Percentiles rank a stretch among this genome's conserved stretches.
phyloP scores from a whole-genome alignment of 495 filamentous ascomycete species.

The Rhizodiscina lignyota region DNA sequence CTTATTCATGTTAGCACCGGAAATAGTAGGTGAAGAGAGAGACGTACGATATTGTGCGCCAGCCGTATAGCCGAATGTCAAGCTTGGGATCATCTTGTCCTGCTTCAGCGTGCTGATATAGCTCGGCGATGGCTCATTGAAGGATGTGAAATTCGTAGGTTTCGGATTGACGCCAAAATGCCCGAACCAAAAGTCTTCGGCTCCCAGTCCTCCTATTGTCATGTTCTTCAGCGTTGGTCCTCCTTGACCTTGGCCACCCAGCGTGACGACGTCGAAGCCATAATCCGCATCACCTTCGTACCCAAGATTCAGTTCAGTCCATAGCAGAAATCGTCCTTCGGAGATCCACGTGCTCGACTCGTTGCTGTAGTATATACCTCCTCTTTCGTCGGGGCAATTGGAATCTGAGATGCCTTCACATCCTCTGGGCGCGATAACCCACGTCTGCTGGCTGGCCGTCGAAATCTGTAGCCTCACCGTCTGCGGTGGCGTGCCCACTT shows the following conservation, averaged over 20 bases:
- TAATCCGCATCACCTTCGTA: slow-evolving; percentile 25
- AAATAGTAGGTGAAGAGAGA: not conserved
- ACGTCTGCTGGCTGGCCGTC: slow-evolving; percentile 27
- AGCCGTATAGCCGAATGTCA: slow-evolving; percentile 39
- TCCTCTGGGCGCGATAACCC: slow-evolving; percentile 21
- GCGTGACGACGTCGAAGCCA: slow-evolving; percentile 33
- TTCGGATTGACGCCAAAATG: slow-evolving; percentile 37
- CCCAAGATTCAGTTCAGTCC: slow-evolving; percentile 18
- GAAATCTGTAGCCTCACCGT: slow-evolving; percentile 28
- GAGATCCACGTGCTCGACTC: slow-evolving; percentile 12
- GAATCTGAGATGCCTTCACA: slow-evolving; percentile 12
- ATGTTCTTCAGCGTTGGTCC: slow-evolving; percentile 30
- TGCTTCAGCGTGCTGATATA: slow-evolving; percentile 31
- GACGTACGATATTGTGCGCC: slow-evolving; percentile 32
- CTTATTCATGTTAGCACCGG: slow-evolving; percentile 12
- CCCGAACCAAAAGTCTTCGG: slow-evolving; percentile 34
- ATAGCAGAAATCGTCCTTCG: slow-evolving; percentile 15
- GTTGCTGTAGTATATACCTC: slow-evolving; percentile 10
- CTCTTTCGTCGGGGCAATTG: slow-evolving; percentile 11
- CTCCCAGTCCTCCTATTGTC: slow-evolving; percentile 28
- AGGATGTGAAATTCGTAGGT: slow-evolving; percentile 29
- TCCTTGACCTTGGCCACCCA: slow-evolving; percentile 24
- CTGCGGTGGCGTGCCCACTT: slow-evolving; percentile 32
- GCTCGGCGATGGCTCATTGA: slow-evolving; percentile 28
- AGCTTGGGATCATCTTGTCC: slow-evolving; percentile 29